Conservation (phyloP, 345 rosid genomes). For the Brassica carinata region DNA sequence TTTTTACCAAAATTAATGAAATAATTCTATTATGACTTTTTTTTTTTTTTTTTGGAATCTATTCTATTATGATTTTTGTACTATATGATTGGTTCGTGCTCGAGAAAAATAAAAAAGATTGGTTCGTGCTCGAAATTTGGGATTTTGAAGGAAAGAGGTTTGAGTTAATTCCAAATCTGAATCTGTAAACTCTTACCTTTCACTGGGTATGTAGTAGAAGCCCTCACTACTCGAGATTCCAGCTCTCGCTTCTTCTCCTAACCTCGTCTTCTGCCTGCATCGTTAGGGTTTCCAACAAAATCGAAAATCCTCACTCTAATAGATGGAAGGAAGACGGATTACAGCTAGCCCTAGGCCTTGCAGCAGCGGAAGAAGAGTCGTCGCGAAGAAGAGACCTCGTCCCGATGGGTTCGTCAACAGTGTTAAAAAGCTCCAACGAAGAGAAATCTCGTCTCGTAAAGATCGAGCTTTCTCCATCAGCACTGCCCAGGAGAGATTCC, state of each 20-base stretch:
- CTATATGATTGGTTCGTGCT: no score
- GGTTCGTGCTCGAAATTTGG: not conserved
- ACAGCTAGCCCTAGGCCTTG: slow-evolving; percentile 84
- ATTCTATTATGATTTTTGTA: no score
- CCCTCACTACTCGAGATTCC: not conserved
- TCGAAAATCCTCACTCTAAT: not conserved
- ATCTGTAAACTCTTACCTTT: not conserved
- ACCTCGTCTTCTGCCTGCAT: not conserved
- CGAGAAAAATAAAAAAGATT: not conserved
- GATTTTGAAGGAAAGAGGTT: not conserved
- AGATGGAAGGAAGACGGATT: slow-evolving; percentile 79
- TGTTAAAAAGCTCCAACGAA: slow-evolving; percentile 70
- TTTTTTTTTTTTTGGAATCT: no score
- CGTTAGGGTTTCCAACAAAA: not conserved
- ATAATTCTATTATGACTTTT: no score
- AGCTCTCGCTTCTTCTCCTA: not conserved
- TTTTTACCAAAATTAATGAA: no score
- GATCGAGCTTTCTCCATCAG: slow-evolving; percentile 62
- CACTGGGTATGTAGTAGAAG: not conserved
- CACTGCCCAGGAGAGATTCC: slow-evolving; percentile 67
- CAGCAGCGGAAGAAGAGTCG: slow-evolving; percentile 66
- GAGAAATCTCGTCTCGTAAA: slow-evolving; percentile 67
- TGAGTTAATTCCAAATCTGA: not conserved
- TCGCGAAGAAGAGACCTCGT: slow-evolving; percentile 65
- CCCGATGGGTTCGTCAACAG: slow-evolving; percentile 67